These are phyloP conservation scores for Hydnum rufescens DNA, from an alignment of 768 basidiomycete genomes.

Conservation along the genomic window DNA sequence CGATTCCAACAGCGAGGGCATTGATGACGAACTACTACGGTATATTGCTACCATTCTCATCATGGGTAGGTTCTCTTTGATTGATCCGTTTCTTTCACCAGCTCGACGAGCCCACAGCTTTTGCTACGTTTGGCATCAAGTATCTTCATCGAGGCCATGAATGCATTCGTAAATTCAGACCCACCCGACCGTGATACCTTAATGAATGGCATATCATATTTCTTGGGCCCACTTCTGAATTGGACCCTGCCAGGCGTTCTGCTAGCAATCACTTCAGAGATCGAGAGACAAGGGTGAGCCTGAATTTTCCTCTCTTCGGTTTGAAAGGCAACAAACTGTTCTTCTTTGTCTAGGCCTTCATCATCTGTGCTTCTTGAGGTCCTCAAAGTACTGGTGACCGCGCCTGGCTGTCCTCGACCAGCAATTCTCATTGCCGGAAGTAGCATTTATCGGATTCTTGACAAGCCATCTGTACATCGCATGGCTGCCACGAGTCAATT, in stretches of 20 bases:
- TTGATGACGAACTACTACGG: constrained; percentile 7
- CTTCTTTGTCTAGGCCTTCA: background rate
- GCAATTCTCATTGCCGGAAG: background rate
- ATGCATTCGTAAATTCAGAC: background rate
- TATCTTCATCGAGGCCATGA: constrained; percentile 5
- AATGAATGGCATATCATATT: constrained; percentile 7
- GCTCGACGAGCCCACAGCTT: constrained; percentile 6
- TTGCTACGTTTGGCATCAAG: constrained; percentile 7
- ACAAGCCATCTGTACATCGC: background rate
- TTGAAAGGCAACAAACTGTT: too few species aligned
- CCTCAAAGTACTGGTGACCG: background rate
- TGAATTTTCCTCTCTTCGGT: background rate
- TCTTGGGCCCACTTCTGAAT: constrained; percentile 4
- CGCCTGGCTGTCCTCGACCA: background rate
- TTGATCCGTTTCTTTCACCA: background rate
- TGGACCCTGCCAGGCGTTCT: constrained; percentile 9
- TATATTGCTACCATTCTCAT: background rate
- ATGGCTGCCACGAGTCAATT: too few species aligned
- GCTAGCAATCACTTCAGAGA: constrained; percentile 4
- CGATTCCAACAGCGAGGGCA: constrained; percentile 8
- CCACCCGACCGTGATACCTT: background rate
- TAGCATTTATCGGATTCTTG: background rate
- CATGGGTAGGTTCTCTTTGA: background rate
- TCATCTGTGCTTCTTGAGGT: background rate
- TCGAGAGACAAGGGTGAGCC: constrained; percentile 7